Evolutionary conservation across 192 early-diverging fungal species (phyloP).

Genomic region (Linnemannia schmuckeri): DNA sequence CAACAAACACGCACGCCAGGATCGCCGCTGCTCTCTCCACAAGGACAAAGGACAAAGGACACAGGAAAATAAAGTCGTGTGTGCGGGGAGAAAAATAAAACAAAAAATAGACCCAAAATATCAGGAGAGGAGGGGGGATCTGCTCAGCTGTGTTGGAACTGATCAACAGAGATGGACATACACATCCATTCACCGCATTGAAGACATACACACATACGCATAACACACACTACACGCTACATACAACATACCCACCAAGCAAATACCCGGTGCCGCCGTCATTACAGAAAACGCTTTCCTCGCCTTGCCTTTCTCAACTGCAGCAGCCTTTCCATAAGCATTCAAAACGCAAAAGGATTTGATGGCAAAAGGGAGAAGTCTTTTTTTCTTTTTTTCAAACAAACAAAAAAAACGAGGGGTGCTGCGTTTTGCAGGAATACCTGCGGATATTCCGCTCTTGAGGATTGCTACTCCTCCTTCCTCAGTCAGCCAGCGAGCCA

Average conservation of each 20-base stretch:
- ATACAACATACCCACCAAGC: background rate
- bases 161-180: background rate
- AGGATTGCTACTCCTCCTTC: background rate
- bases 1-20: background rate
- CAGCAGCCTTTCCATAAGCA: background rate
- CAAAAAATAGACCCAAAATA: slow-evolving; percentile 8
- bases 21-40: background rate
- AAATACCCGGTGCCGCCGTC: background rate
- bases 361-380: background rate
- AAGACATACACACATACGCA: background rate
- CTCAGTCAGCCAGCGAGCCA: background rate
- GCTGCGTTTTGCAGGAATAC: background rate
- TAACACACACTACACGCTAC: background rate
- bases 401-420: background rate
- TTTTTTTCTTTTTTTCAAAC: background rate
- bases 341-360: background rate
- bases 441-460: background rate
- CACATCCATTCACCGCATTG: background rate
- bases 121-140: background rate
- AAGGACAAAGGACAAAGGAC: background rate
- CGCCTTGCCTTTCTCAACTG: background rate
- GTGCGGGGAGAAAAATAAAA: background rate
- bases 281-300: background rate
- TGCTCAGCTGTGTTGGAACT: background rate
- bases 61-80: slow-evolving; percentile 10